phyloP scores from a whole-genome alignment of 192 early-diverging fungal genomes.

The Coemansia sp. region DNA sequence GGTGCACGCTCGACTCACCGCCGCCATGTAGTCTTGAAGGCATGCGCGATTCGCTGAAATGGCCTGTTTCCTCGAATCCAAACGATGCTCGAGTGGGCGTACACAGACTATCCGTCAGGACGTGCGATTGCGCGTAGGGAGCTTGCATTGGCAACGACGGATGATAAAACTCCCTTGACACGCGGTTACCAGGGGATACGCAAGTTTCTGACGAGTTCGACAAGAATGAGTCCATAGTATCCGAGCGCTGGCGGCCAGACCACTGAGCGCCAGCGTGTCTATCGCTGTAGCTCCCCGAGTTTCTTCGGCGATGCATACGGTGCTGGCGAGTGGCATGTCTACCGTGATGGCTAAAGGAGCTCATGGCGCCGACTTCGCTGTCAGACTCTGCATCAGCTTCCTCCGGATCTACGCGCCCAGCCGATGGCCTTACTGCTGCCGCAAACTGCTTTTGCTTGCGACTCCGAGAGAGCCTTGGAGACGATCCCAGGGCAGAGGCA shows the following conservation, averaged over 20 bases:
- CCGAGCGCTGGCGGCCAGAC: constrained; percentile 21
- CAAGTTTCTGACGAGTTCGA: constrained; percentile 55
- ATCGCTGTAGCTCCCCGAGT: constrained; percentile 13
- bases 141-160: constrained; percentile 1
- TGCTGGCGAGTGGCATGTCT: constrained; percentile 1
- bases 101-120: not conserved
- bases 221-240: constrained; percentile 33
- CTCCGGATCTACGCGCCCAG: constrained; percentile 13
- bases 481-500: not conserved
- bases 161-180: constrained; percentile 17
- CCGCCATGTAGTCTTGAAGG: not conserved
- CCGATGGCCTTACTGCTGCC: not conserved
- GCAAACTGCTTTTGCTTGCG: constrained; percentile 8
- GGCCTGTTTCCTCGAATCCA: not conserved
- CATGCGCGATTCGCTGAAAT: not conserved
- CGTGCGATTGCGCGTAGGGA: not conserved
- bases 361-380: constrained; percentile 14
- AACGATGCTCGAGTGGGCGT: constrained; percentile 9
- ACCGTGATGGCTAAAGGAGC: not conserved
- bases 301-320: constrained; percentile 8
- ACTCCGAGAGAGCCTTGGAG: not conserved
- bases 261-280: not conserved
- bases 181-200: constrained; percentile 29
- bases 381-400: constrained; percentile 53
- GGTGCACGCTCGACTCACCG: constrained; percentile 3